Conservation (phyloP, 345 rosid genomes). For the Salix viminalis region DNA sequence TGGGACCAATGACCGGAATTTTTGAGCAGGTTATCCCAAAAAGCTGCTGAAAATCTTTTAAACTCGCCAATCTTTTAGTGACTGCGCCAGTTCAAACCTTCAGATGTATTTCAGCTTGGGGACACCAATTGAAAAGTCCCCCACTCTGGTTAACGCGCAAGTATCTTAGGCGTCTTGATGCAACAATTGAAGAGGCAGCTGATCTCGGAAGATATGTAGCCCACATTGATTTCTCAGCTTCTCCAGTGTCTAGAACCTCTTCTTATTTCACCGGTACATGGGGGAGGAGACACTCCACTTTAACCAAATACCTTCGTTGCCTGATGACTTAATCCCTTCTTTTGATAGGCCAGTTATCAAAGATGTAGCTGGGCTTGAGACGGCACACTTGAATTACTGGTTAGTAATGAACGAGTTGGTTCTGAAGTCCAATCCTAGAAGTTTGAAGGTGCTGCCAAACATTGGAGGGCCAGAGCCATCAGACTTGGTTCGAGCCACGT, state of each 20-base stretch:
- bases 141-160: not conserved
- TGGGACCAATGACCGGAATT: not conserved
- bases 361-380: not conserved
- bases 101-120: not conserved
- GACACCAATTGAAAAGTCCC: not conserved
- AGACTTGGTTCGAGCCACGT: constrained; percentile 2
- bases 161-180: not conserved
- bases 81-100: not conserved
- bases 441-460: constrained; percentile 1
- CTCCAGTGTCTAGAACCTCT: not conserved
- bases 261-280: not conserved
- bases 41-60: not conserved
- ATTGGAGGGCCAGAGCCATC: not conserved
- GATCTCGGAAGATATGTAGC: not conserved
- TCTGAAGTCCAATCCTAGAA: not conserved
- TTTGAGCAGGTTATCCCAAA: constrained; percentile 3
- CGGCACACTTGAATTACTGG: not conserved
- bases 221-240: not conserved
- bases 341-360: not conserved
- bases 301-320: not conserved
- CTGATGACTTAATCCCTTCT: constrained; percentile 1
- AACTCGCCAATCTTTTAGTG: not conserved
- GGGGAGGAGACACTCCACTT: not conserved
- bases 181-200: not conserved
- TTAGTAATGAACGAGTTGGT: not conserved